Evolutionary conservation across 2,329 filamentous ascomycete species (phyloP).

Genomic region (Cercospora sp.): DNA sequence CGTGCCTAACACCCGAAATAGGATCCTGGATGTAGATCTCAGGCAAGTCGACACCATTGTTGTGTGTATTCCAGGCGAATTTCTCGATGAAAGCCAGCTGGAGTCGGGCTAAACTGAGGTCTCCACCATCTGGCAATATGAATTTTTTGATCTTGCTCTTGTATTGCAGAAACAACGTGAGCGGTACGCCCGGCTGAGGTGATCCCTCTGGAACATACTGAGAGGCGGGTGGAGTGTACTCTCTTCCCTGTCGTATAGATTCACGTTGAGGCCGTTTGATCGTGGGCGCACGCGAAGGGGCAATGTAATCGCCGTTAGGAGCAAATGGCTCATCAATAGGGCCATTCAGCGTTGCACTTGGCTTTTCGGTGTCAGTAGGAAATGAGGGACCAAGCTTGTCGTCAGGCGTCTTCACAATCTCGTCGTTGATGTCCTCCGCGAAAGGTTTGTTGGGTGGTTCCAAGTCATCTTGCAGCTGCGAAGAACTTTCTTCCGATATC

Average conservation of each 20-base stretch:
- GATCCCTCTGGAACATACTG: conserved; percentile 56
- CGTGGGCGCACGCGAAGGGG: conserved; percentile 18
- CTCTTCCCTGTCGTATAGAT: conserved; percentile 24
- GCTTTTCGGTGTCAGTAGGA: conserved; percentile 27
- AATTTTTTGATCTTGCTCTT: conserved; percentile 98
- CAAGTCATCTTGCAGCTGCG: conserved; percentile 39
- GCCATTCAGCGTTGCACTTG: conserved; percentile 39
- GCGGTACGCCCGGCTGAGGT: conserved; percentile 76
- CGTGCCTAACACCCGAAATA: conserved; percentile 92
- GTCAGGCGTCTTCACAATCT: conserved; percentile 61
- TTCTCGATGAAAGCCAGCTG: conserved; percentile 98
- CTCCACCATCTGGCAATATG: conserved; percentile 78
- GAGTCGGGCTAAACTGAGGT: conserved; percentile 80
- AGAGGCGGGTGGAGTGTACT: conserved; percentile 42
- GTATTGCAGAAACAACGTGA: conserved; percentile 93
- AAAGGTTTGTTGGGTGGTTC: conserved; percentile 28
- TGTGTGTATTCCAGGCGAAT: conserved; percentile 97
- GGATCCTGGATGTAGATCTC: conserved; percentile 98
- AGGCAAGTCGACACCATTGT: conserved; percentile 86
- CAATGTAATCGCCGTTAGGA: conserved; percentile 18
- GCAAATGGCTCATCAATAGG: conserved; percentile 36
- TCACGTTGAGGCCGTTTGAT: conserved; percentile 18
- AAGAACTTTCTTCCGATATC: conserved; percentile 64
- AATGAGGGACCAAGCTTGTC: conserved; percentile 57
- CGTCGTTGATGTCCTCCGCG: conserved; percentile 42